Conservation (phyloP, 225 moss, liverwort and hornwort species). For the Polytrichum commune region DNA sequence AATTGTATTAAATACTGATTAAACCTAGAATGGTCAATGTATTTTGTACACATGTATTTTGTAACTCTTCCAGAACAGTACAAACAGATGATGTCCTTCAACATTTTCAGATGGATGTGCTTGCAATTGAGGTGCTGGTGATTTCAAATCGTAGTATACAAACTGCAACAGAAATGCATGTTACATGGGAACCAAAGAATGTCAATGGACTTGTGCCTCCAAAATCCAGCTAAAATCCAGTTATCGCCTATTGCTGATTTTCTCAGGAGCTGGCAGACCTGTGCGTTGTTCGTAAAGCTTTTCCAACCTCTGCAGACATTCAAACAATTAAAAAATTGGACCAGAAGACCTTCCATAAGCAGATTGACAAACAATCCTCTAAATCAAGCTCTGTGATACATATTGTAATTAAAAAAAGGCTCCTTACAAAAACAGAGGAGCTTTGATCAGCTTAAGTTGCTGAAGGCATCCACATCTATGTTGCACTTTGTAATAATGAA, state of each 20-base stretch:
- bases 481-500: not conserved
- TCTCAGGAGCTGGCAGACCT: conserved; percentile 64
- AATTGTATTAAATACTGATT: too few species aligned
- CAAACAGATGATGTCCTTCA: too few species aligned
- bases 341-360: too few species aligned
- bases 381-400: not conserved
- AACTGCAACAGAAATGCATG: conserved; percentile 12
- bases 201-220: not conserved
- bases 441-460: too few species aligned
- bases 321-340: not conserved
- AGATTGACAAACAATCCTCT: too few species aligned
- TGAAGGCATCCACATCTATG: not conserved
- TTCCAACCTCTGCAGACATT: conserved; percentile 53
- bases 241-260: conserved; percentile 37
- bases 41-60: too few species aligned
- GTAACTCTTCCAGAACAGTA: too few species aligned
- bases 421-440: not conserved
- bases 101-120: too few species aligned
- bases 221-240: not conserved
- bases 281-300: conserved; percentile 61
- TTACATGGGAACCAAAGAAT: conserved; percentile 3
- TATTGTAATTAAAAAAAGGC: not conserved
- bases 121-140: not conserved
- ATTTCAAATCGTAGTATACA: conserved; percentile 16
- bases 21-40: too few species aligned